Conservation (phyloP, 306 rosid genomes). For the Canavalia gladiata region DNA sequence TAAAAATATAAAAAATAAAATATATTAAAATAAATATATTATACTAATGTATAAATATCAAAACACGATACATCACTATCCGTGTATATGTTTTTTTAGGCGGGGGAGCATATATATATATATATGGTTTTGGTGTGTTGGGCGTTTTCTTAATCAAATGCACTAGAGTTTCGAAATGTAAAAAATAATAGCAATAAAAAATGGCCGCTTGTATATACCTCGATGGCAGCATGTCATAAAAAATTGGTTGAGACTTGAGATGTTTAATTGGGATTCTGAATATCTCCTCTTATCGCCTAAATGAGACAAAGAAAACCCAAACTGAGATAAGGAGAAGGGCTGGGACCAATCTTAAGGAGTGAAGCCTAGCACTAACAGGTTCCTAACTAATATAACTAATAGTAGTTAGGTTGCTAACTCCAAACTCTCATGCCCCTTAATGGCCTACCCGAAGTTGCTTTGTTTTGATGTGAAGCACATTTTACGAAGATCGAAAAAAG, state of each 20-base stretch:
- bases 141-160: background rate
- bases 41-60: no score
- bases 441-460: slow-evolving; percentile 9
- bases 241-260: slow-evolving; percentile 32
- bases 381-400: background rate
- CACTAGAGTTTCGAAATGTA: background rate
- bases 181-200: background rate
- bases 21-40: no score
- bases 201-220: background rate
- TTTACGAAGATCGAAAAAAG: slow-evolving; percentile 8
- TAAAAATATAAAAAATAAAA: no score
- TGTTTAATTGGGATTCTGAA: slow-evolving; percentile 36
- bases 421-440: slow-evolving; percentile 26
- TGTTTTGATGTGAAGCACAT: slow-evolving; percentile 25
- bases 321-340: background rate
- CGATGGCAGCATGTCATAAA: background rate
- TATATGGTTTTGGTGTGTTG: background rate
- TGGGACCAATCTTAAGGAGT: slow-evolving; percentile 25
- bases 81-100: background rate
- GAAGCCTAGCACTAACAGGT: background rate
- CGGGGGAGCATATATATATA: background rate
- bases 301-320: slow-evolving; percentile 20
- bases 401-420: slow-evolving; percentile 20
- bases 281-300: background rate
- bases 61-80: no score